These are phyloP conservation scores for Blastocystis sp. DNA, from an alignment of 352 stramenopile species.

Conservation along the genomic window DNA sequence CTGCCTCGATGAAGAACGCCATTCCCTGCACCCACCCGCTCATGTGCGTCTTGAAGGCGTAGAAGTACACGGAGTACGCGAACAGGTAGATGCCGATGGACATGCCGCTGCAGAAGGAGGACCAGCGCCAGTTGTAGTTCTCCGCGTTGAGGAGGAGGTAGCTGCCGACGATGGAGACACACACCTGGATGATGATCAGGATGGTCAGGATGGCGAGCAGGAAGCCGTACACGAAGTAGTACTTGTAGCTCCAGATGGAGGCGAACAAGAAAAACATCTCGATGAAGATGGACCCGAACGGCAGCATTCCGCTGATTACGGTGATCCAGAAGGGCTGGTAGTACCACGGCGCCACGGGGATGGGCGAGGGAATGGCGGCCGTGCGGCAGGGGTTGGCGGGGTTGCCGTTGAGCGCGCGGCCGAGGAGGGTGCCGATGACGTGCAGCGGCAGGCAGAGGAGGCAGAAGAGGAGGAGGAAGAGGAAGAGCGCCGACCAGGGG, in stretches of 20 bases:
- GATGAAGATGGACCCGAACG: conserved; percentile 98
- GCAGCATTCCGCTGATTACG: conserved; percentile 87
- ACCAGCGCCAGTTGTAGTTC: conserved; percentile 99
- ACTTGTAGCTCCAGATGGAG: conserved; percentile 99
- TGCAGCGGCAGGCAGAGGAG: conserved; percentile 90
- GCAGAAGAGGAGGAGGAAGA: conserved; percentile 80
- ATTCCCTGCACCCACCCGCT: conserved; percentile 93
- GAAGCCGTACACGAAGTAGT: conserved; percentile 99
- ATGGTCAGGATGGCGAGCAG: conserved; percentile 84
- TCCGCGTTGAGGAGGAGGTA: conserved; percentile 97
- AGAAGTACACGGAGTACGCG: conserved; percentile 97
- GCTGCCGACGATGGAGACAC: conserved; percentile 94
- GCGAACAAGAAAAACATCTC: conserved; percentile 99
- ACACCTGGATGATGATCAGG: conserved; percentile 91
- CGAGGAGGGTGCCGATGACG: conserved; percentile 90
- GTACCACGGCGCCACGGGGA: conserved; percentile 81
- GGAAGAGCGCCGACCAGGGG: conserved; percentile 86
- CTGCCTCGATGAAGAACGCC: conserved; percentile 94
- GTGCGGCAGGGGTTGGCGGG: conserved; percentile 83
- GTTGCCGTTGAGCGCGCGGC: conserved; percentile 78
- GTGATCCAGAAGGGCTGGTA: conserved; percentile 82
- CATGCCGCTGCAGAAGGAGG: conserved; percentile 86
- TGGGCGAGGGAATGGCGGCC: conserved; percentile 89
- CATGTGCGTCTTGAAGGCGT: conserved; percentile 98
- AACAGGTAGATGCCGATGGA: conserved; percentile 94